A percentile compares a stretch with the other conserved stretches of the same genome.
Conservation (phyloP, 2,329 filamentous ascomycete genomes). For the Ophioceras dolichostomum region DNA sequence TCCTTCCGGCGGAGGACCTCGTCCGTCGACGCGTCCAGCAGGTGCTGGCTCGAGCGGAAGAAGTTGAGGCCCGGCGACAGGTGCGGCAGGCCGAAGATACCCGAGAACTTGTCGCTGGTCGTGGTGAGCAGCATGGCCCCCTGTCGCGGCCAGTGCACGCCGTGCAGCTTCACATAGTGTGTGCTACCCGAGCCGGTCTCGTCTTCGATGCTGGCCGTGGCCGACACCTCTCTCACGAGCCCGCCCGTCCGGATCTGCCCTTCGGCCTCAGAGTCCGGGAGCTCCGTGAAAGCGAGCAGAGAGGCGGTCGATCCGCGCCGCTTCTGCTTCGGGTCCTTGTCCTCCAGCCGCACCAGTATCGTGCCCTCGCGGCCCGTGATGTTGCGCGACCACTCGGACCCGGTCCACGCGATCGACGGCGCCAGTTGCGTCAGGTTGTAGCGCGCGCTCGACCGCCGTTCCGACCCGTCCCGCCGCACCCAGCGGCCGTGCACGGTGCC, state of each 20-base stretch:
- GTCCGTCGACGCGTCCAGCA: slow-evolving; percentile 64
- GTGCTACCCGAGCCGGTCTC: slow-evolving; percentile 55
- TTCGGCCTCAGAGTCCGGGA: slow-evolving; percentile 8
- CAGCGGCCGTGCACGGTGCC: slow-evolving; percentile 68
- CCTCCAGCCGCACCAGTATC: slow-evolving; percentile 56
- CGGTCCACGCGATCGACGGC: slow-evolving; percentile 54
- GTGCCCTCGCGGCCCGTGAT: slow-evolving; percentile 62
- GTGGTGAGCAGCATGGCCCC: slow-evolving; percentile 75
- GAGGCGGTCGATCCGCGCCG: no score
- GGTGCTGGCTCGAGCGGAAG: slow-evolving; percentile 43
- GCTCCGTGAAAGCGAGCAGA: slow-evolving; percentile 29
- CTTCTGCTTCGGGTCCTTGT: slow-evolving; percentile 31
- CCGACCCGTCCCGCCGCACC: slow-evolving; percentile 42
- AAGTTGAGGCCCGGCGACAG: slow-evolving; percentile 50
- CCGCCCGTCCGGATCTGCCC: slow-evolving; percentile 25
- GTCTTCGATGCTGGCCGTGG: slow-evolving; percentile 61
- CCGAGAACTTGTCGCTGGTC: slow-evolving; percentile 88
- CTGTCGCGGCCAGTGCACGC: slow-evolving; percentile 73
- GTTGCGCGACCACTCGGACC: slow-evolving; percentile 60
- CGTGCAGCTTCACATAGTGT: slow-evolving; percentile 71
- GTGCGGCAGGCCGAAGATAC: slow-evolving; percentile 81
- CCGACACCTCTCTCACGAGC: slow-evolving; percentile 56
- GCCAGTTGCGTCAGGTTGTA: slow-evolving; percentile 55
- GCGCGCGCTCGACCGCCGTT: slow-evolving; percentile 23
- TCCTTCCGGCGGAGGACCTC: slow-evolving; percentile 55